Percentiles rank a stretch among this genome's conserved stretches.
phyloP scores from a whole-genome alignment of 129 eudicot species.

The Escallonia rubra region DNA sequence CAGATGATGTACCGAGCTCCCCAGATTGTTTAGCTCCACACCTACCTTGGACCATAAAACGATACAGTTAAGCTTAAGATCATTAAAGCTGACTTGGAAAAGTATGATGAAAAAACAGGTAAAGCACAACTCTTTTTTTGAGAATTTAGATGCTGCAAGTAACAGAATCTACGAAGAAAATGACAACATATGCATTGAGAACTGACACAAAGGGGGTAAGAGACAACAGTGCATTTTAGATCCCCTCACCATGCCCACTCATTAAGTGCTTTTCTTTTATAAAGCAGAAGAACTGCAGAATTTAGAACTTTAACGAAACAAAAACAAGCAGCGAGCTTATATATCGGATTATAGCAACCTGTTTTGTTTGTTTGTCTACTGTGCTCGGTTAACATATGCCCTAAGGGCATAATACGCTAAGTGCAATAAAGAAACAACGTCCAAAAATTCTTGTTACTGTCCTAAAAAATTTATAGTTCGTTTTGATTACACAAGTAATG shows the following conservation, averaged over 20 bases:
- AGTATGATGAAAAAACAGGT: too few relatives aligned
- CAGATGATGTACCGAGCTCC: conserved; percentile 62
- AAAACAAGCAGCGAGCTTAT: neutral
- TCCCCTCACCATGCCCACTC: neutral
- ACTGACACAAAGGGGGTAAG: neutral
- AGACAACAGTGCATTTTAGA: neutral
- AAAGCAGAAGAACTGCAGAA: neutral
- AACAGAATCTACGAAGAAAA: neutral
- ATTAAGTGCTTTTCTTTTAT: neutral
- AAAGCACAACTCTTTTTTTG: conserved; percentile 2
- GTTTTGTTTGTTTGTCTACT: neutral
- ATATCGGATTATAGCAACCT: neutral
- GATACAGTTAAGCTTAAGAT: conserved; percentile 10
- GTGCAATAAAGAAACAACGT: too few relatives aligned
- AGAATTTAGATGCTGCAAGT: neutral
- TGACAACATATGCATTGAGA: neutral
- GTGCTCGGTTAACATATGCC: too few relatives aligned
- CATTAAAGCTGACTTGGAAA: neutral
- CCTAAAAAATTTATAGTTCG: too few relatives aligned
- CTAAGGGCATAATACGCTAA: too few relatives aligned
- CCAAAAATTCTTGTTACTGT: too few relatives aligned
- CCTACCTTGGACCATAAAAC: conserved; percentile 34
- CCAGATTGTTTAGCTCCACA: conserved; percentile 90
- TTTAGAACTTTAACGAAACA: neutral
- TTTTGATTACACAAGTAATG: too few relatives aligned